Conservation (phyloP, 1,284 basidiomycete species). For the Austroboletus novae-zelandiae region DNA sequence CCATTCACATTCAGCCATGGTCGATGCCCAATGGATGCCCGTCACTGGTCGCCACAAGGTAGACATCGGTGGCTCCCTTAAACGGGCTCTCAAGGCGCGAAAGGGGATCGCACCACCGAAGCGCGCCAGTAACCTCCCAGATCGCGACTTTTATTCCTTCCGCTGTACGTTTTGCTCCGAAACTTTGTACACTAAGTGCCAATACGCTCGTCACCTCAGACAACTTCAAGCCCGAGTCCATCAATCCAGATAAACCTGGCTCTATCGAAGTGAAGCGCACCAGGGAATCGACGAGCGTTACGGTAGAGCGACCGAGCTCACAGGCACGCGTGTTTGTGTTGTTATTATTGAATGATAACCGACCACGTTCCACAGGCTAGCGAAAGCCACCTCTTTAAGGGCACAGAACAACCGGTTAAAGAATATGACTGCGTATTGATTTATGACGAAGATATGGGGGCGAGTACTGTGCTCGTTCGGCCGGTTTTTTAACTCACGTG, state of each 20-base stretch:
- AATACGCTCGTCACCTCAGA: slow-evolving; percentile 40
- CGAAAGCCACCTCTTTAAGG: slow-evolving; percentile 57
- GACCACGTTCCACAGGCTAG: slow-evolving; percentile 37
- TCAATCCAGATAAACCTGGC: slow-evolving; percentile 63
- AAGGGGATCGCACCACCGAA: slow-evolving; percentile 46
- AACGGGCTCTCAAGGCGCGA: slow-evolving; percentile 57
- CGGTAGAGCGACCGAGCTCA: slow-evolving; percentile 60
- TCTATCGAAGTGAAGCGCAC: slow-evolving; percentile 55
- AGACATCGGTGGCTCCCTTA: slow-evolving; percentile 55
- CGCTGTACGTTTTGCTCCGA: slow-evolving; percentile 49
- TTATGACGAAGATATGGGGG: slow-evolving; percentile 68
- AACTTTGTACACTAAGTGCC: slow-evolving; percentile 6
- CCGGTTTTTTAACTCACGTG: slow-evolving; percentile 3
- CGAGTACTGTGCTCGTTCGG: slow-evolving; percentile 34
- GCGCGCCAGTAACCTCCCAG: slow-evolving; percentile 43
- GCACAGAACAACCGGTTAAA: slow-evolving; percentile 54
- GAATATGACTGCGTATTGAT: slow-evolving; percentile 74
- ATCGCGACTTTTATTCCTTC: slow-evolving; percentile 68
- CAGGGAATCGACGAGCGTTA: slow-evolving; percentile 48
- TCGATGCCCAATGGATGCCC: slow-evolving; percentile 53
- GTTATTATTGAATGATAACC: background rate
- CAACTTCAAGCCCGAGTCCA: slow-evolving; percentile 69
- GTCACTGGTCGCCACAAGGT: slow-evolving; percentile 52
- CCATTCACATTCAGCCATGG: slow-evolving; percentile 34
- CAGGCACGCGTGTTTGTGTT: slow-evolving; percentile 41